A percentile compares a stretch with the other conserved stretches of the same genome.
phyloP scores from a whole-genome alignment of 805 yeast genomes.

The Saturnispora hagleri region DNA sequence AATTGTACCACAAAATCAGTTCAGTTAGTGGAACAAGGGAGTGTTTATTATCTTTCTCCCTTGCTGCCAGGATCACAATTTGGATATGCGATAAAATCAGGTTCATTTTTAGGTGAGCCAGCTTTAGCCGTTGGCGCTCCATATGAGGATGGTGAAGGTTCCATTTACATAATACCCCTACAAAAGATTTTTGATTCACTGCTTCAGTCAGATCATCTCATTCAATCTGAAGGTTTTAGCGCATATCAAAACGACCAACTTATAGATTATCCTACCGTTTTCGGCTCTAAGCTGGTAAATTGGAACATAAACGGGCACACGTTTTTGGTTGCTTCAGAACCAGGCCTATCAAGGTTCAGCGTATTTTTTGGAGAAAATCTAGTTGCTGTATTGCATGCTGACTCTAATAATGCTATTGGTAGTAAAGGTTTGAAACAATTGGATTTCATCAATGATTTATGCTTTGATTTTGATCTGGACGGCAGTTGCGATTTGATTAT shows the following conservation, averaged over 20 bases:
- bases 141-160: slow-evolving; percentile 34
- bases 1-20: not conserved
- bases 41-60: slow-evolving; percentile 6
- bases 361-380: slow-evolving; percentile 22
- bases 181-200: slow-evolving; percentile 17
- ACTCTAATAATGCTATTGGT: slow-evolving; percentile 28
- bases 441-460: slow-evolving; percentile 28
- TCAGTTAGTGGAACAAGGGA: not conserved
- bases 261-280: slow-evolving; percentile 27
- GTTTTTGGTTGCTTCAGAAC: slow-evolving; percentile 39
- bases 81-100: slow-evolving; percentile 37
- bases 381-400: slow-evolving; percentile 17
- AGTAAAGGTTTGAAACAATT: slow-evolving; percentile 34
- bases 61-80: slow-evolving; percentile 30
- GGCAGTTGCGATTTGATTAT: slow-evolving; percentile 35
- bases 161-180: slow-evolving; percentile 37
- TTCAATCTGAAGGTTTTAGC: not conserved
- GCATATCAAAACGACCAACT: slow-evolving; percentile 1
- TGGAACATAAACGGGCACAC: slow-evolving; percentile 25
- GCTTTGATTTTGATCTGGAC: slow-evolving; percentile 28
- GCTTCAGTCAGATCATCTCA: not conserved
- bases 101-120: slow-evolving; percentile 30
- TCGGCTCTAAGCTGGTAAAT: slow-evolving; percentile 34
- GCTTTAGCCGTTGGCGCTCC: slow-evolving; percentile 46
- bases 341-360: slow-evolving; percentile 40